phyloP scores from a whole-genome alignment of 129 eudicot genomes.

The Mikania micrantha region DNA sequence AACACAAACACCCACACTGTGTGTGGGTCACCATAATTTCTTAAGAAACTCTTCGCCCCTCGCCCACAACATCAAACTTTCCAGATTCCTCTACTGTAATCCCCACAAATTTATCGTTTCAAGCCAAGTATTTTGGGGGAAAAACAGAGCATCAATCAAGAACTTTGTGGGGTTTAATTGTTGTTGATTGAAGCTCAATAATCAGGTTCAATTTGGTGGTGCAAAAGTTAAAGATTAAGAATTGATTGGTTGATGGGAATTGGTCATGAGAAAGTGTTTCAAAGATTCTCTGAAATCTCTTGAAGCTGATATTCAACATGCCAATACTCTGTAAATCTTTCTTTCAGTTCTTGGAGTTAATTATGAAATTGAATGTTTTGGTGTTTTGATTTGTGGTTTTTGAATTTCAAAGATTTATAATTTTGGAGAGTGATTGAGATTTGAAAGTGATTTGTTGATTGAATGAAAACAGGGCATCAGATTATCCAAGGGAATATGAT shows the following conservation, averaged over 20 bases:
- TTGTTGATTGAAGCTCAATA: too few species aligned
- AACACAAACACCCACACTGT: slow-evolving; percentile 5
- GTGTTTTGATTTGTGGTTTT: neutral
- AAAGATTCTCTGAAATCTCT: slow-evolving; percentile 69
- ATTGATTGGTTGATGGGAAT: slow-evolving; percentile 49
- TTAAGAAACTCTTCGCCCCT: too few species aligned
- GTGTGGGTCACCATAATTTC: slow-evolving; percentile 15
- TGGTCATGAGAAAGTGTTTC: slow-evolving; percentile 63
- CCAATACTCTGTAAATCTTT: slow-evolving; percentile 66
- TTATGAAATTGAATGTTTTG: neutral
- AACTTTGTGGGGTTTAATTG: neutral
- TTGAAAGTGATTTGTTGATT: neutral
- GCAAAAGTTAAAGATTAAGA: too few species aligned
- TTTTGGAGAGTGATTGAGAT: neutral
- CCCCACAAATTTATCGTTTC: neutral
- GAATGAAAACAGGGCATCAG: slow-evolving; percentile 66
- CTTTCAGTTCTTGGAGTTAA: neutral
- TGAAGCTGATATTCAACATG: slow-evolving; percentile 89
- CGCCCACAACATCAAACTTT: too few species aligned
- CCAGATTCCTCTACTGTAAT: slow-evolving; percentile 22
- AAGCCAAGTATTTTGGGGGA: slow-evolving; percentile 1
- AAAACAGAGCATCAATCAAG: slow-evolving; percentile 17
- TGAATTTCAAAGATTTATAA: neutral
- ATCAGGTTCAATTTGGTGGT: too few species aligned
- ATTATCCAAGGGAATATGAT: slow-evolving; percentile 74